Conservation (phyloP, 106 monocot species). For the Dendrobium chrysotoxum region DNA sequence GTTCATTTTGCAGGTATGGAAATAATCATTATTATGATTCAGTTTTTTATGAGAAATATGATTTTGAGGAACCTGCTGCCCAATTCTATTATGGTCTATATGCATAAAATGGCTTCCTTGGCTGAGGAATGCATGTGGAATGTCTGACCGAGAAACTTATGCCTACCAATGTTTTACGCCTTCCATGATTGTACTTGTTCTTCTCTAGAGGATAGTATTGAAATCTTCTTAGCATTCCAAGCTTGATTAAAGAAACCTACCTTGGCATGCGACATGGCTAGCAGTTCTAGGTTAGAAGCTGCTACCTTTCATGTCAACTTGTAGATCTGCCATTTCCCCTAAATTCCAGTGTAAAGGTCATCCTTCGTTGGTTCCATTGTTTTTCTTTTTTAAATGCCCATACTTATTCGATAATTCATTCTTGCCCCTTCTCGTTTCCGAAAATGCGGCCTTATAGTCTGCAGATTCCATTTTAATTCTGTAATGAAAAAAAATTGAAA, state of each 20-base stretch:
- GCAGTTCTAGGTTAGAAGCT: not conserved
- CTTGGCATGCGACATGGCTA: not conserved
- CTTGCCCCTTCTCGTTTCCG: not conserved
- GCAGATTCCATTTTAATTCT: not conserved
- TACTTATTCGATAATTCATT: not conserved
- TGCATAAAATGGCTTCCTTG: not conserved
- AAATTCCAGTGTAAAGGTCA: not conserved
- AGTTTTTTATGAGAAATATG: not conserved
- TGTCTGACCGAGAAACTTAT: not conserved
- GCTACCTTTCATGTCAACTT: not conserved
- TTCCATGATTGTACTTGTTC: not conserved
- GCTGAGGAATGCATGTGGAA: not conserved
- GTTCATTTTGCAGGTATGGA: slow-evolving; percentile 80
- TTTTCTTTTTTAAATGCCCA: not conserved
- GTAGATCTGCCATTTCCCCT: not conserved
- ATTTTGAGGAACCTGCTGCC: not conserved
- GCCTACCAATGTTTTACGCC: not conserved
- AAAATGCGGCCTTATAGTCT: not conserved
- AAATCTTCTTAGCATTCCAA: not conserved
- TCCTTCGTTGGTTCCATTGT: not conserved
- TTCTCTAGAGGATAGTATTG: not conserved
- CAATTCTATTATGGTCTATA: not conserved
- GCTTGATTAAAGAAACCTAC: not conserved
- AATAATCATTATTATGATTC: not conserved
- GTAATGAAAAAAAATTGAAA: not conserved